A percentile compares a stretch with the other conserved stretches of the same genome.
These are phyloP conservation scores for Cyberlindnera misumaiensis DNA, from an alignment of 805 yeast genomes.

Conservation along the genomic window DNA sequence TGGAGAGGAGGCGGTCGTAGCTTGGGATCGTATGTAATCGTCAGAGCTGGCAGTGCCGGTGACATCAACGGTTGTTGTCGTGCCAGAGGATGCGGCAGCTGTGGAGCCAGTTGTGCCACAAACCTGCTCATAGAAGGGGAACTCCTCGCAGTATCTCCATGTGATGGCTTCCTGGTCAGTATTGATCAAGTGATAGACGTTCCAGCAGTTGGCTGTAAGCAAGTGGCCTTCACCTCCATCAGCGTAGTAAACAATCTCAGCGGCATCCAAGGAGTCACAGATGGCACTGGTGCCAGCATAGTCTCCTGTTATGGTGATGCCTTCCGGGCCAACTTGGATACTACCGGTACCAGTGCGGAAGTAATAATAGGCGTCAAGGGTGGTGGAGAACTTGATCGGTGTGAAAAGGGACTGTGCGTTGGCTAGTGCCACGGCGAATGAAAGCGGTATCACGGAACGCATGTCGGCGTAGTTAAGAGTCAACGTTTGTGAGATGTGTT, in stretches of 20 bases:
- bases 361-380: slow-evolving; percentile 17
- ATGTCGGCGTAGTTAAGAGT: not conserved
- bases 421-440: slow-evolving; percentile 18
- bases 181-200: slow-evolving; percentile 18
- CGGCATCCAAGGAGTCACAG: slow-evolving; percentile 13
- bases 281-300: slow-evolving; percentile 7
- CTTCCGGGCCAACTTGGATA: slow-evolving; percentile 7
- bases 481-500: too few species aligned
- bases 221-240: slow-evolving; percentile 11
- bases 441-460: slow-evolving; percentile 6
- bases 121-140: slow-evolving; percentile 17
- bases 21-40: not conserved
- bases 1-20: not conserved
- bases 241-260: slow-evolving; percentile 17
- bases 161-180: slow-evolving; percentile 7
- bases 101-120: slow-evolving; percentile 11
- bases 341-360: slow-evolving; percentile 15
- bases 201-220: slow-evolving; percentile 20
- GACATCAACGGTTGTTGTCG: not conserved
- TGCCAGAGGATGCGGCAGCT: slow-evolving; percentile 2
- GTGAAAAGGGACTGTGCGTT: slow-evolving; percentile 14
- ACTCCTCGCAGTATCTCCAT: slow-evolving; percentile 22
- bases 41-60: not conserved
- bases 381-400: slow-evolving; percentile 12
- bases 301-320: slow-evolving; percentile 13